Evolutionary conservation across 2,329 filamentous ascomycete species (phyloP).

Genomic region (Penicillium italicum): DNA sequence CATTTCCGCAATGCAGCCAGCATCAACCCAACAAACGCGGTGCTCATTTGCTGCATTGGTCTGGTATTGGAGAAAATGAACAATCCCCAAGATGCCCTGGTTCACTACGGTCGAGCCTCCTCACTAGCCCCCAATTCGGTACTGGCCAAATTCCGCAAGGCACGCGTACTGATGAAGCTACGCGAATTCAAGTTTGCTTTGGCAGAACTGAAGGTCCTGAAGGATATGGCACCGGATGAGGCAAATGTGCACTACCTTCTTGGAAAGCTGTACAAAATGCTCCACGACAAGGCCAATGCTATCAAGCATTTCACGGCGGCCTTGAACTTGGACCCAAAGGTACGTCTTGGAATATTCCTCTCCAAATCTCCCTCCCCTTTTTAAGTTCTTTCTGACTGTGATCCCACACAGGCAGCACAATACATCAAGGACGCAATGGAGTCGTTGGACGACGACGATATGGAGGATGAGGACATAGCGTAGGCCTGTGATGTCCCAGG

Average conservation of each 20-base stretch:
- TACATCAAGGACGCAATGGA: conserved; percentile 98
- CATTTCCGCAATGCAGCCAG: conserved; percentile 84
- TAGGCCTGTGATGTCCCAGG: conserved; percentile 26
- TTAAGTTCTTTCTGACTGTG: conserved; percentile 6
- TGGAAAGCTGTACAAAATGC: conserved; percentile 61
- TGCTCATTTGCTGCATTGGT: conserved; percentile 89
- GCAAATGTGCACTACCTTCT: conserved; percentile 94
- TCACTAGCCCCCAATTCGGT: conserved; percentile 76
- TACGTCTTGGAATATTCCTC: conserved; percentile 42
- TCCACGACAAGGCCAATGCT: conserved; percentile 64
- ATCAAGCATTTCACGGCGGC: conserved; percentile 93
- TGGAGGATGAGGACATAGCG: conserved; percentile 55
- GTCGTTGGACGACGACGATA: conserved; percentile 69
- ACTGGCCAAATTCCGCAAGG: conserved; percentile 88
- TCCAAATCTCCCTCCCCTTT: conserved; percentile 3
- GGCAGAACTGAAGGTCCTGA: conserved; percentile 78
- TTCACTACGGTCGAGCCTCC: conserved; percentile 77
- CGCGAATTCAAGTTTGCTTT: conserved; percentile 67
- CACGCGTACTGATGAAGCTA: conserved; percentile 77
- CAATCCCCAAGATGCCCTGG: conserved; percentile 71
- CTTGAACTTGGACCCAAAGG: conserved; percentile 93
- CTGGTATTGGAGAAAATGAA: conserved; percentile 85
- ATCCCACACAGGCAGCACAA: conserved; percentile 66
- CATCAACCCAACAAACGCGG: conserved; percentile 92
- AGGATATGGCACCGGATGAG: conserved; percentile 88